These are phyloP conservation scores for Fonsecaea multimorphosa DNA, from an alignment of 2,329 filamentous ascomycete genomes.

Conservation along the genomic window DNA sequence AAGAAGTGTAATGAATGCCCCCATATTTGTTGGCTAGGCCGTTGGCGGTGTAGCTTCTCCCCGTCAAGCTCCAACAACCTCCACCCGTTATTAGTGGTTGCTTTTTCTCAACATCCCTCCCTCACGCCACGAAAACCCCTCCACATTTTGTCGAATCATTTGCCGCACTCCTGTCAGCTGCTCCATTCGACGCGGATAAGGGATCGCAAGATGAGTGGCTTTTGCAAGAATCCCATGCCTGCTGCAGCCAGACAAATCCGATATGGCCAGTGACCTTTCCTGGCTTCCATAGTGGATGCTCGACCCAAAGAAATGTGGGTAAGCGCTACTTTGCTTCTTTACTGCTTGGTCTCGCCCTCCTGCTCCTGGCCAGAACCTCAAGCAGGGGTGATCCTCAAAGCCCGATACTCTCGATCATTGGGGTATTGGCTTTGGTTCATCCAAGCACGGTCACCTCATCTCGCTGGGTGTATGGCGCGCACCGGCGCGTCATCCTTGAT, in stretches of 20 bases:
- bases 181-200: slow-evolving; percentile 7
- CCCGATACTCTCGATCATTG: background rate
- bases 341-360: background rate
- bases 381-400: background rate
- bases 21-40: background rate
- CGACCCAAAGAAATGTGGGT: background rate
- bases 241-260: background rate
- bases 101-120: background rate
- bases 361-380: background rate
- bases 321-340: background rate
- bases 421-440: background rate
- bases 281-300: background rate
- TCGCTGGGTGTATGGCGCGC: background rate
- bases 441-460: background rate
- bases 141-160: background rate
- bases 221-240: slow-evolving; percentile 1
- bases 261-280: background rate
- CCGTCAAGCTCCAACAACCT: background rate
- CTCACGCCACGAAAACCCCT: background rate
- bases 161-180: background rate
- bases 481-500: background rate
- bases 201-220: background rate
- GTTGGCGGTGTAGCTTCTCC: background rate
- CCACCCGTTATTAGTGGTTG: slow-evolving; percentile 1
- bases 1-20: background rate